Base-by-base conservation (phyloP, 345 rosid genomes). In the Stellera chamaejasme region DNA sequence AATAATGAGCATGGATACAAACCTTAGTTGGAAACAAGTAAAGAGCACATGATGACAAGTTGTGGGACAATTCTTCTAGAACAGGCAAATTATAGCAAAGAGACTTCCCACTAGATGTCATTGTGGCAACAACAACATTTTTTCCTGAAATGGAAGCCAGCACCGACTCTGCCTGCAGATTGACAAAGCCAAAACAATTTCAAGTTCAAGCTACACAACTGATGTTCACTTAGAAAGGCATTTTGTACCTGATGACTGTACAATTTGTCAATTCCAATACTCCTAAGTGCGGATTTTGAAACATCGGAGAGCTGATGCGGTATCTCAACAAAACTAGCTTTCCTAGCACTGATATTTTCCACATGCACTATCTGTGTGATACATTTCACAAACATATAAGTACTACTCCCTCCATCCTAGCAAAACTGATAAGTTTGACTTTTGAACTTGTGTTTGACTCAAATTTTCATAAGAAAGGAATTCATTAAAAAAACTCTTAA, bases 91-190 rank as follows among this genome's bases (percentile, higher is more conserved):
- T 92, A 71, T 92, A 92, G 84, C 98, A 92, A 58, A 92, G 85
- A 74, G 98, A 88, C 79, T 92, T 92, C 61, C 98, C 98, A 54
- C 98, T 92, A 61, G 98, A 92, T 62, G 97, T 92, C 93, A 82
- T 72, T 68, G 97, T 92, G 65, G 98, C 92, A 52, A 92, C 82
- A 25, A 73, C 89, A 66, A 88, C 87, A 77, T 81, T 82, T 77
- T 81, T 88, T 73, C 90, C 77, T 54, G 81, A 69, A 66, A 84
- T 80, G 39, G 95, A 84, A 53, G 93, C 83, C 59, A 61, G 55
- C 63, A 92, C 78, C 12, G 98, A 82, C 73, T 88, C 94, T 54
- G 80, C 95, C 98, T 92, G 76, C 3, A 13, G 52, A 69, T 32
- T 32, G 8, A 71, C 26, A 52, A 57, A 7, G 45, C 39, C 39